Base-by-base conservation (phyloP, 2,329 filamentous ascomycete species). In the Aspergillus aculeatinus region DNA sequence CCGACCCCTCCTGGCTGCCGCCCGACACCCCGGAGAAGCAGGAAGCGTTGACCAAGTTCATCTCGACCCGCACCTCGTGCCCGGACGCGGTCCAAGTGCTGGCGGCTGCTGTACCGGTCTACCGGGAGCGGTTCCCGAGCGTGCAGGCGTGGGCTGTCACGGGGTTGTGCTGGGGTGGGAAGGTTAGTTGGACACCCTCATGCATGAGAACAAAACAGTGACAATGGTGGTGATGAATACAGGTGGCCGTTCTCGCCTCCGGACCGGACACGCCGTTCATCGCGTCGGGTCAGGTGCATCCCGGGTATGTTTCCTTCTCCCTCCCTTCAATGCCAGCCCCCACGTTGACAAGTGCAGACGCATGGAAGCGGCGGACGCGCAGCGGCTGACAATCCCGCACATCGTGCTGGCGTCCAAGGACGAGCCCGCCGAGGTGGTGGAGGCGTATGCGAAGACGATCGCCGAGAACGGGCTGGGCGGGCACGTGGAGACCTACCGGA, bases 121-220 rank as follows among this genome's bases (percentile, higher is more conserved):
- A 84, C 44, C 76, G 81, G 68, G 78, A 76, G 4, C 79, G 82
- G 68, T 83, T 85, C 70, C 79, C 84, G 0, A 74, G 75, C 23
- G 80, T 90, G 64, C 80, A 82, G 70, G 83, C 81, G 55, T 87
- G 85, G 80, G 87, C 77, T n/a, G 77, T 86, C 54, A 66, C 88
- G 48, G 88, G 88, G 75, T 84, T 83, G 74, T 91, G 89, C 79
- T 91, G 87, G 87, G 88, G 88, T 64, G 88, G 87, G 66, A 91
- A 91, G 77, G 83, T 89, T 9, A 81, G 82, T 21, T 14, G 1
- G 5, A 31, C 33, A 1, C 16, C 19, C 27, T 33, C 11, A 9
- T 33, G 9, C 12, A 48, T 48, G 9, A 12, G 9, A 31, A 42
- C 2, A 3, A 5, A 3, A 5, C 5, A 35, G 11, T 4, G 3